Percentiles rank a stretch among this genome's conserved stretches.
Conservation (phyloP, 345 rosid genomes). For the Ailanthus altissimus region DNA sequence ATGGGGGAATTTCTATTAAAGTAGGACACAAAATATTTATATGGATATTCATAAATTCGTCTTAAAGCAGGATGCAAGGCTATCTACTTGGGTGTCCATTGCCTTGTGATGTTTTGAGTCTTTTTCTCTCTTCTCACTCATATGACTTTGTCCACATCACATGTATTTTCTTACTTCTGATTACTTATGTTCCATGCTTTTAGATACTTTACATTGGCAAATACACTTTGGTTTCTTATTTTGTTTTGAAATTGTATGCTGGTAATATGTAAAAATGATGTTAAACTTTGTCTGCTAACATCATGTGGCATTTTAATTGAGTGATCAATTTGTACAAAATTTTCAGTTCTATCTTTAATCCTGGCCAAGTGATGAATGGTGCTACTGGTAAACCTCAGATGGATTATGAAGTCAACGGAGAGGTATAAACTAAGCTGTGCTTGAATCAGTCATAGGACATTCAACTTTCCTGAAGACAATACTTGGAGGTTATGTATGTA, state of each 20-base stretch:
- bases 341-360: slow-evolving; percentile 59
- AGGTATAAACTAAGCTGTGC: slow-evolving; percentile 48
- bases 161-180: background rate
- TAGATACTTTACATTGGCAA: background rate
- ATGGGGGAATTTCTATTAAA: background rate
- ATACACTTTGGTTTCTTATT: background rate
- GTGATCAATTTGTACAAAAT: slow-evolving; percentile 24
- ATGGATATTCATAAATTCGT: background rate
- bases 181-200: background rate
- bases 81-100: background rate
- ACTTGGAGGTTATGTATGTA: background rate
- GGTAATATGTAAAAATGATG: background rate
- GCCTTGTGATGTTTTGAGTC: background rate
- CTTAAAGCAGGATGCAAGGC: background rate
- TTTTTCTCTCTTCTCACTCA: background rate
- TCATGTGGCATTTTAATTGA: slow-evolving; percentile 15
- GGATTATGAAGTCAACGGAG: slow-evolving; percentile 84
- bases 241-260: background rate
- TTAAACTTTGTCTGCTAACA: slow-evolving; percentile 11
- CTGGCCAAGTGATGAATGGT: slow-evolving; percentile 46
- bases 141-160: background rate
- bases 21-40: background rate
- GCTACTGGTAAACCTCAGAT: slow-evolving; percentile 48
- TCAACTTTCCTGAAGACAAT: slow-evolving; percentile 13
- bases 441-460: background rate